A percentile compares a stretch with the other conserved stretches of the same genome.
Conservation (phyloP, 768 basidiomycete genomes). For the Suillus brevipes region DNA sequence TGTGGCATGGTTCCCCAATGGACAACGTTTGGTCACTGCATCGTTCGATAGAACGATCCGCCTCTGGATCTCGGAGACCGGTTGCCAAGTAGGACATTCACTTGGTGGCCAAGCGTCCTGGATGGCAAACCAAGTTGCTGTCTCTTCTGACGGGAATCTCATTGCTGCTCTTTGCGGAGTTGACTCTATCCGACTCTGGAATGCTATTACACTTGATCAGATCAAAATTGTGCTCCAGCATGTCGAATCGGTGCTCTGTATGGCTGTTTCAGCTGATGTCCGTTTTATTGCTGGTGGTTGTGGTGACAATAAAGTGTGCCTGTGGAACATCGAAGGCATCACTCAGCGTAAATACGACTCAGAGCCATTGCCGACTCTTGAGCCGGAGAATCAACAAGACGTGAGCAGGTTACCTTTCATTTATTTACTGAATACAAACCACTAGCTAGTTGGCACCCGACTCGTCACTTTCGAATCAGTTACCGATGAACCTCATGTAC, state of each 20-base stretch:
- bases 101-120: neutral
- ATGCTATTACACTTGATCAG: neutral
- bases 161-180: neutral
- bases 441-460: neutral
- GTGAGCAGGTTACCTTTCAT: neutral
- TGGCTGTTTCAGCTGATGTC: neutral
- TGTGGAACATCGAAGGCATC: neutral
- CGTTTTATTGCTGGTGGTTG: neutral
- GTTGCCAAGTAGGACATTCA: neutral
- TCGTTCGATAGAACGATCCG: neutral
- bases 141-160: neutral
- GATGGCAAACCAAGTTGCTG: neutral
- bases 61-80: neutral
- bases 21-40: neutral
- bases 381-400: neutral
- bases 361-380: neutral
- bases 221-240: neutral
- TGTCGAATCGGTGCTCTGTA: neutral
- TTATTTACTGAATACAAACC: neutral
- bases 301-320: neutral
- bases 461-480: neutral
- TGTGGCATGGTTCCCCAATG: neutral
- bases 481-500: neutral
- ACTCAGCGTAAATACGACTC: neutral
- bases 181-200: neutral